Percentiles rank a stretch among this genome's conserved stretches.
These are phyloP conservation scores for Coleophoma cylindrospora DNA, from an alignment of 2,329 filamentous ascomycete genomes.

Conservation along the genomic window DNA sequence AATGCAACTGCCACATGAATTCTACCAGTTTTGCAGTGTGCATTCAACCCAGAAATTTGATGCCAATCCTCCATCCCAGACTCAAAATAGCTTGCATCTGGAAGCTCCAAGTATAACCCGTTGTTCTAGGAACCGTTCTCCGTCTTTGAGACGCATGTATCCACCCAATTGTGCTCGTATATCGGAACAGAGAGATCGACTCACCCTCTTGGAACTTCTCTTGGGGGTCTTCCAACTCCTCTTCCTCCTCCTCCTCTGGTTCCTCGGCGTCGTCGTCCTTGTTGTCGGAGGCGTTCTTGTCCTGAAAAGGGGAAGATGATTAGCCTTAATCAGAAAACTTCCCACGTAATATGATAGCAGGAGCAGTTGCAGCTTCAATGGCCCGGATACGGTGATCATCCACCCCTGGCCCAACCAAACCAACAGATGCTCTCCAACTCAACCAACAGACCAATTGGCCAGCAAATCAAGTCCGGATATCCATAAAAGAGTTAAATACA, in stretches of 20 bases:
- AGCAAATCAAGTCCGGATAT: background rate
- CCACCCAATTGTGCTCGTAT: background rate
- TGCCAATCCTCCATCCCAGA: too few species aligned
- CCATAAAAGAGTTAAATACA: slow-evolving; percentile 20
- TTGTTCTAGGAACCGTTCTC: too few species aligned
- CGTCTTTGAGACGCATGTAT: too few species aligned
- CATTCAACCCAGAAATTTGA: too few species aligned
- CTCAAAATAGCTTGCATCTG: too few species aligned
- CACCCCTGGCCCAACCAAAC: background rate
- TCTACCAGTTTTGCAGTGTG: too few species aligned
- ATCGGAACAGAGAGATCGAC: slow-evolving; percentile 31
- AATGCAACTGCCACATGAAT: too few species aligned
- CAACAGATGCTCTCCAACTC: background rate
- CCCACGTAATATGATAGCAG: too few species aligned
- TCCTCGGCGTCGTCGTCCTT: slow-evolving; percentile 46
- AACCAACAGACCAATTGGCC: slow-evolving; percentile 5
- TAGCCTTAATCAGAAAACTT: background rate
- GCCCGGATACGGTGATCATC: too few species aligned
- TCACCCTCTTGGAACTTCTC: slow-evolving; percentile 87
- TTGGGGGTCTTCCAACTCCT: slow-evolving; percentile 81
- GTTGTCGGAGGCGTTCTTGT: slow-evolving; percentile 31
- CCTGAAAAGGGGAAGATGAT: slow-evolving; percentile 6
- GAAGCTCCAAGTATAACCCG: too few species aligned
- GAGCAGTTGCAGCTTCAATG: too few species aligned
- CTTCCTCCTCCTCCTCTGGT: slow-evolving; percentile 56